Percentiles rank a stretch among this genome's conserved stretches.
These are phyloP conservation scores for Hyphodiscus sp. DNA, from an alignment of 2,329 filamentous ascomycete genomes.

Conservation along the genomic window DNA sequence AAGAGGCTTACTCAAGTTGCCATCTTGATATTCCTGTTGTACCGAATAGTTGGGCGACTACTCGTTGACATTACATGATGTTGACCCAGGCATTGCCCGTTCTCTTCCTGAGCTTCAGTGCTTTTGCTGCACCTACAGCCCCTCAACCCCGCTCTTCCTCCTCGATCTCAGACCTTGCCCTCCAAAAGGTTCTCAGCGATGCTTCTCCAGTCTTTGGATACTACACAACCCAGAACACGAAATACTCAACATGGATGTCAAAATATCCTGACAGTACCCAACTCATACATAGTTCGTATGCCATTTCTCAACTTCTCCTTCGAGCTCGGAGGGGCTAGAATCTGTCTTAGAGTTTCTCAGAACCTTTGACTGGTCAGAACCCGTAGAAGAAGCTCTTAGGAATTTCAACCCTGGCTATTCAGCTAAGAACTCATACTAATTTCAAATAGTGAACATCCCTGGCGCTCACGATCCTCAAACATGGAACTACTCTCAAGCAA, in stretches of 20 bases:
- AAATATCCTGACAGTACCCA: slow-evolving; percentile 35
- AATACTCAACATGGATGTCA: slow-evolving; percentile 40
- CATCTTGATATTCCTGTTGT: background rate
- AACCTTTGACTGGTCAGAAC: too few species aligned
- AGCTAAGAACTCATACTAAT: background rate
- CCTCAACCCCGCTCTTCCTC: background rate
- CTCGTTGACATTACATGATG: background rate
- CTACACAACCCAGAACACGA: slow-evolving; percentile 19
- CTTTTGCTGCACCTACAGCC: background rate
- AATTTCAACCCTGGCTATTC: too few species aligned
- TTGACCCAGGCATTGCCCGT: background rate
- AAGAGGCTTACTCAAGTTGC: background rate
- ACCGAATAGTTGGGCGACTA: background rate
- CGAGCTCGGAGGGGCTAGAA: background rate
- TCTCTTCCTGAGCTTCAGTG: background rate
- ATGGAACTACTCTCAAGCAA: slow-evolving; percentile 43
- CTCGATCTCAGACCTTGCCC: slow-evolving; percentile 28
- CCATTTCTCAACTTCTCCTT: background rate
- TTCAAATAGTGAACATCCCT: slow-evolving; percentile 38
- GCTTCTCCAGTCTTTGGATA: slow-evolving; percentile 38
- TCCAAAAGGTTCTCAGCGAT: slow-evolving; percentile 37
- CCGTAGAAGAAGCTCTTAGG: too few species aligned
- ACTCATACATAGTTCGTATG: slow-evolving; percentile 31
- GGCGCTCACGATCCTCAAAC: slow-evolving; percentile 45
- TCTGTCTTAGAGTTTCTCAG: too few species aligned